phyloP scores from a whole-genome alignment of 2,329 filamentous ascomycete species.

The Colletotrichum spaethianum region DNA sequence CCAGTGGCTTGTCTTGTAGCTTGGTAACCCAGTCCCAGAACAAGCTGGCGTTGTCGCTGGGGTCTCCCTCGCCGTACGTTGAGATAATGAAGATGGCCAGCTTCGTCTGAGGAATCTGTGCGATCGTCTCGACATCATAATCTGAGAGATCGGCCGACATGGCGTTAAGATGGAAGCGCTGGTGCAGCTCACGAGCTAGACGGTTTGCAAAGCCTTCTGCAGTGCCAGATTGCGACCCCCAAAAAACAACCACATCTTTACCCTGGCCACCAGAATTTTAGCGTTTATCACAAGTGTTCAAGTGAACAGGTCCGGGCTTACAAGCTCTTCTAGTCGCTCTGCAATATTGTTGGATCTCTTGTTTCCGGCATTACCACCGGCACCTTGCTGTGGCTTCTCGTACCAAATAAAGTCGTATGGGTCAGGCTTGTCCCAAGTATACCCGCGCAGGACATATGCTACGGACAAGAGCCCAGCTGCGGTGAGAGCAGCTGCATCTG shows the following conservation, averaged over 20 bases:
- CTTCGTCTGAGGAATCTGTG: constrained; percentile 45
- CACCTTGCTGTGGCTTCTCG: constrained; percentile 57
- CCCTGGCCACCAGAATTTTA: neutral
- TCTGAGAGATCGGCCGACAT: constrained; percentile 62
- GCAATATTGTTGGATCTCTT: constrained; percentile 62
- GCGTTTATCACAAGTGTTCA: neutral
- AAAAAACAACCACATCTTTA: constrained; percentile 55
- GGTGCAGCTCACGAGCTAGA: constrained; percentile 55
- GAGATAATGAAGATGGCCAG: constrained; percentile 54
- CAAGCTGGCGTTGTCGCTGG: constrained; percentile 53
- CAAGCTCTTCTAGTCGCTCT: constrained; percentile 49
- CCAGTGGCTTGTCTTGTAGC: constrained; percentile 34
- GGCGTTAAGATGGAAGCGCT: constrained; percentile 55
- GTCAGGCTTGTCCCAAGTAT: constrained; percentile 64
- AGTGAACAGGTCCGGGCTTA: constrained; percentile 30
- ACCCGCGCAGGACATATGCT: constrained; percentile 58
- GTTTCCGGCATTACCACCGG: constrained; percentile 47
- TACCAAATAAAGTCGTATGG: constrained; percentile 64
- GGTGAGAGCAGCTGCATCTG: constrained; percentile 46
- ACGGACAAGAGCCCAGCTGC: constrained; percentile 44
- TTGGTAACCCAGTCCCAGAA: constrained; percentile 50
- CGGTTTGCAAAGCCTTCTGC: constrained; percentile 59
- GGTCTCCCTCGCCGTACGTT: constrained; percentile 59
- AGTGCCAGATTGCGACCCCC: constrained; percentile 64
- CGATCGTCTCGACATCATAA: constrained; percentile 59